Evolutionary conservation across 1,139 yeast genomes (phyloP), one percentile per base, ranked within the genome.

Genomic region (Entelexis sorbosivorans): DNA sequence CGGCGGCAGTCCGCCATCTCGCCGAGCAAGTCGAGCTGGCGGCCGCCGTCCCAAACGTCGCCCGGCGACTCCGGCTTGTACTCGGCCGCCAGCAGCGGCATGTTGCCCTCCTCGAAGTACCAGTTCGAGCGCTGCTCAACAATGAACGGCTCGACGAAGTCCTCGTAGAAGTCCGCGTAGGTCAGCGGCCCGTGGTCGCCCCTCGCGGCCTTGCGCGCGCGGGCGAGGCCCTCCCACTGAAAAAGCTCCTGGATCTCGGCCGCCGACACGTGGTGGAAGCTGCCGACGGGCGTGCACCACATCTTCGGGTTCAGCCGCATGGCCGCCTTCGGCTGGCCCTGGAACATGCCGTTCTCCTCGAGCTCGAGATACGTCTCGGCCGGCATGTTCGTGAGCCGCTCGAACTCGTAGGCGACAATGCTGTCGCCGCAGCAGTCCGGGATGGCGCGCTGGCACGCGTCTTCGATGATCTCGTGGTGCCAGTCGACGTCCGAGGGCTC

Each of bases 201-300:
- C n/a, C 31, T 47, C 9, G 13, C 31, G 10, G 24, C 43, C 20
- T 42, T 42, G 28, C 45, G 45, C 24, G 13, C 17, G 20, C 31
- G 10, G 28, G 45, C 45, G 7, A 42, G 14, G 29, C 8, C 20
- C 49, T 67, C 70, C 54, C 67, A 68, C 52, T 65, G 66, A 64
- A 65, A 66, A 31, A 68, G 56, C 19, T 59, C 50, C 53, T 66
- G 69, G 39, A 65, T 56, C 32, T 67, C 70, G 47, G 61, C 64
- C 14, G 66, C 58, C 10, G 55, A 49, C 19, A 63, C 42, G 44
- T 66, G 68, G 51, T 68, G 70, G 60, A 65, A 66, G 2, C 66
- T 58, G 22, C 63, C 55, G n/a, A 69, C 61, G 17, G 68, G 66
- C 26, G 58, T 53, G 50, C 73, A 69, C 69, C 70, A 64, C 32